Percentiles rank a stretch among this genome's conserved stretches.
Conservation (phyloP, 2,329 filamentous ascomycete genomes). For the Aspergillus felis region DNA sequence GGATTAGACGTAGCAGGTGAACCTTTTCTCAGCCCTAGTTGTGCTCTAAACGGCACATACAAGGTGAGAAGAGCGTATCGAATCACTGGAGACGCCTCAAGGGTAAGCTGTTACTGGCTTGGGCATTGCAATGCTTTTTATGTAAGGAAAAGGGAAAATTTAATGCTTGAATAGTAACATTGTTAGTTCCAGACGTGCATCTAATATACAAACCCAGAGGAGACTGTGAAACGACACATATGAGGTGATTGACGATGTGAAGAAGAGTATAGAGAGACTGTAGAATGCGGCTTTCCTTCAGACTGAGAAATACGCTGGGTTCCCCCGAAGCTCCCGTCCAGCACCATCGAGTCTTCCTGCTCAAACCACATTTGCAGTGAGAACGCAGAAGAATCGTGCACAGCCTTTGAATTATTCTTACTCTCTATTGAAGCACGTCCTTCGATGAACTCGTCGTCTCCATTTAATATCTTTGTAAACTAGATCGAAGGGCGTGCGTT, state of each 20-base stretch:
- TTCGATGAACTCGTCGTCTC: not conserved
- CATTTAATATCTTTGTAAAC: no score
- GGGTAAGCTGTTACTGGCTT: not conserved
- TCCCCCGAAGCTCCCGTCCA: conserved; percentile 11
- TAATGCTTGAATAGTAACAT: not conserved
- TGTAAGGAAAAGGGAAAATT: not conserved
- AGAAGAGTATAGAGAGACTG: not conserved
- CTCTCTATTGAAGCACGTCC: not conserved
- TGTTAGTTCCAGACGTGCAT: not conserved
- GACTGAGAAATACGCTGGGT: conserved; percentile 34
- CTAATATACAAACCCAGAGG: not conserved
- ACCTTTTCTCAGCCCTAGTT: not conserved
- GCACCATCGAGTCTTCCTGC: conserved; percentile 16
- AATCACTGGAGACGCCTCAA: not conserved
- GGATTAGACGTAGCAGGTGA: not conserved
- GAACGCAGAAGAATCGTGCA: not conserved
- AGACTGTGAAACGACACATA: not conserved
- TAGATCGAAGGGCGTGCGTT: not conserved
- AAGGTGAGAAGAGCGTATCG: not conserved
- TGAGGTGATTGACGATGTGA: conserved; percentile 1
- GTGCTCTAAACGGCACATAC: not conserved
- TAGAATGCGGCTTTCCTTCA: conserved; percentile 15
- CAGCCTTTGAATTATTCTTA: not conserved
- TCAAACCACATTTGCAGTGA: not conserved
- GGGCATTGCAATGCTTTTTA: not conserved